Base-by-base conservation (phyloP, 306 rosid species). In the Comarum palustre region DNA sequence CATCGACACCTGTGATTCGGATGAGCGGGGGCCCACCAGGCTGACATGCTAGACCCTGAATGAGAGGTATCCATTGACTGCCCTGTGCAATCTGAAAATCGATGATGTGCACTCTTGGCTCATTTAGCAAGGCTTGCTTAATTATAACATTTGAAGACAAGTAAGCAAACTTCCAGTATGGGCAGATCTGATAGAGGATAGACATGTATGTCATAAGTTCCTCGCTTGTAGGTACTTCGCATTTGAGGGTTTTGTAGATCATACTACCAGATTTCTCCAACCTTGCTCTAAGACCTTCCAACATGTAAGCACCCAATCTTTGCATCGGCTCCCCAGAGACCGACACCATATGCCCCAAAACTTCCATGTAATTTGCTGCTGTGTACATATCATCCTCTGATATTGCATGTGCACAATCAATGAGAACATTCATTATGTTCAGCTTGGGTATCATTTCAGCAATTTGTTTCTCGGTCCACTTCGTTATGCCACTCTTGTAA, bases 11-110 rank as follows among this genome's bases (percentile, higher is more conserved):
- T 0, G 97, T 95, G n/a, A 95, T 73, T 0, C 90, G 88, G 60
- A 95, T 29, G 63, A 43, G 41, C 3, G 99, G 96, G 2, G 89
- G 86, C 0, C 92, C 91, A 20, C 90, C 86, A 0, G 90, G 88
- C 62, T 85, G 83, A 67, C 31, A 17, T 3, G 96, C 84, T 27
- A 91, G 92, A 73, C 82, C 90, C 47, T 84, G 54, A 22, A 95
- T 82, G 20, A 95, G 88, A 22, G 76, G 34, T 79, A 84, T 34
- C 89, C 88, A 95, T 71, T 95, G 99, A 60, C 82, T 87, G 34
- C 97, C 97, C 79, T 95, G 97, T 5, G 99, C 91, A 32, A 95
- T 88, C 77, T 95, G 99, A 84, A 95, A 95, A 86, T 95, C 99
- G 72, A 95, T 87, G 41, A 95, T 88, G 75, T 91, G 97, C 76